Conservation (phyloP, 1,284 basidiomycete species). For the Fomes fomentarius region DNA sequence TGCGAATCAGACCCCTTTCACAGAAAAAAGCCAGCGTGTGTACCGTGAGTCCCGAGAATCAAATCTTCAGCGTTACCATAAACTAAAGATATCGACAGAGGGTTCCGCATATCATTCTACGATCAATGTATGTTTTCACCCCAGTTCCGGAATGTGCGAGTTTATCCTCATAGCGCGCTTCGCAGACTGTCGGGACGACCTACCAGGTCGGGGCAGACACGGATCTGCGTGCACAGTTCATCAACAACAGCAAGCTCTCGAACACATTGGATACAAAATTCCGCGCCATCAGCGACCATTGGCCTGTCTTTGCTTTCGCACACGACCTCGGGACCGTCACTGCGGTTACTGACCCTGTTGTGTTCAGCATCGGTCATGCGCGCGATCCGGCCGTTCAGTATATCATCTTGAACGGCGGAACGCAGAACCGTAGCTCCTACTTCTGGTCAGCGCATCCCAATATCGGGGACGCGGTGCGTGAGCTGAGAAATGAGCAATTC, state of each 20-base stretch:
- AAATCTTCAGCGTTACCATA: conserved; percentile 30
- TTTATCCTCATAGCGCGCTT: background rate
- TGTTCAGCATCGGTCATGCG: conserved; percentile 28
- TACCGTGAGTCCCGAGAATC: background rate
- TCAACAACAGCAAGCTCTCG: conserved; percentile 13
- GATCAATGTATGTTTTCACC: background rate
- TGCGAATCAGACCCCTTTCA: background rate
- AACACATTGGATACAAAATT: conserved; percentile 8
- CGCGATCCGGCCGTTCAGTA: conserved; percentile 27
- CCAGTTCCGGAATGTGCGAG: no score
- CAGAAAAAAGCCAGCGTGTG: background rate
- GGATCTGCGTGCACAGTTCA: conserved; percentile 15
- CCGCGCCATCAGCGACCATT: conserved; percentile 6
- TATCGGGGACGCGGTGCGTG: background rate
- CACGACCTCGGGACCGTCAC: conserved; percentile 27
- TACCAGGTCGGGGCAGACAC: conserved; percentile 18
- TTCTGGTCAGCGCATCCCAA: conserved; percentile 24
- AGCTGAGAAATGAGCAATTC: conserved; percentile 17
- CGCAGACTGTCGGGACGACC: conserved; percentile 15
- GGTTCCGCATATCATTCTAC: conserved; percentile 1
- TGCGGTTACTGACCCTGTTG: conserved; percentile 17
- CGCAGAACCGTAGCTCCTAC: conserved; percentile 28
- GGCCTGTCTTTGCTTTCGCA: conserved; percentile 21
- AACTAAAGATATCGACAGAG: background rate
- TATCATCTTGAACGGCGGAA: conserved; percentile 19